phyloP scores from a whole-genome alignment of 495 filamentous ascomycete species.

The Penicillium angulare region DNA sequence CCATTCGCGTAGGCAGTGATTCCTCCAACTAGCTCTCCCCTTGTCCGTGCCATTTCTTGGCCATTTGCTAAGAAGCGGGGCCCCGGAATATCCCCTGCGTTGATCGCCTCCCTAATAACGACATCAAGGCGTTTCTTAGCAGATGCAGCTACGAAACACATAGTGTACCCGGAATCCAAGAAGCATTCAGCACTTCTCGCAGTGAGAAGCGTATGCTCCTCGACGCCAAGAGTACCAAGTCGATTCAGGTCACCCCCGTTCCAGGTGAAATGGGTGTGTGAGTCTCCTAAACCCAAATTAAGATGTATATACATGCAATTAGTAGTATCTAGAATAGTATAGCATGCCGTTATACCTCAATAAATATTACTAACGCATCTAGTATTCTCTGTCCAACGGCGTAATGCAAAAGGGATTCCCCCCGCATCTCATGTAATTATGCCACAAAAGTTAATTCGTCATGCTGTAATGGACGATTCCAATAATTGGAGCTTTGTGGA shows the following conservation, averaged over 20 bases:
- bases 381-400: too few relatives aligned
- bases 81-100: slow-evolving; percentile 51
- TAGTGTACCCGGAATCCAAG: slow-evolving; percentile 46
- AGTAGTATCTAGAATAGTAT: too few relatives aligned
- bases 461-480: too few relatives aligned
- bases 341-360: too few relatives aligned
- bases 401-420: too few relatives aligned
- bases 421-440: too few relatives aligned
- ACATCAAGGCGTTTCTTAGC: slow-evolving; percentile 49
- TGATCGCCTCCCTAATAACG: slow-evolving; percentile 55
- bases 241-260: slow-evolving; percentile 41
- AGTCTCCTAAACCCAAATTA: slow-evolving; percentile 51
- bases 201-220: slow-evolving; percentile 50
- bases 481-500: not conserved
- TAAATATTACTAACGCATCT: too few relatives aligned
- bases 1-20: slow-evolving; percentile 51
- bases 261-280: slow-evolving; percentile 53
- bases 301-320: too few relatives aligned
- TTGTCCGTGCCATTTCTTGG: slow-evolving; percentile 45
- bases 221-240: slow-evolving; percentile 39
- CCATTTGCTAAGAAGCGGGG: slow-evolving; percentile 50
- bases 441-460: too few relatives aligned
- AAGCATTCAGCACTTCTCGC: slow-evolving; percentile 41
- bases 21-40: slow-evolving; percentile 43
- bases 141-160: slow-evolving; percentile 53